Conservation (phyloP, 2,329 filamentous ascomycete genomes). For the Colletotrichum sp. region DNA sequence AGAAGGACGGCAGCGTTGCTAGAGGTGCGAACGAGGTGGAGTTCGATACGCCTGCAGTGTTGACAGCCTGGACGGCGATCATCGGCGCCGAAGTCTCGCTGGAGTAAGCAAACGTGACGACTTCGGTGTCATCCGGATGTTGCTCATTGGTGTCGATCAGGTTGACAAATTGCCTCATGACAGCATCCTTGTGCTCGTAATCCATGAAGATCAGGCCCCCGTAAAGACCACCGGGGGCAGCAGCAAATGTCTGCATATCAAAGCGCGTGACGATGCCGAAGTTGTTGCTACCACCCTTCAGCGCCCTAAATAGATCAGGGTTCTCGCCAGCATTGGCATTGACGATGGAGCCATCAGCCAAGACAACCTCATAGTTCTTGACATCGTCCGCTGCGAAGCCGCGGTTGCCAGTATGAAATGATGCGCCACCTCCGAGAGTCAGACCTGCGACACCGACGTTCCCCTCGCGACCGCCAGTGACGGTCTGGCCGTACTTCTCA, state of each 20-base stretch:
- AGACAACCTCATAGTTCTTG: constrained; percentile 47
- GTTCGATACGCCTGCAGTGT: not conserved
- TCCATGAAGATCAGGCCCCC: not conserved
- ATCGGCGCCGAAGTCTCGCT: not conserved
- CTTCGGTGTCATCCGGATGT: not conserved
- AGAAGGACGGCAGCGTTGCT: not conserved
- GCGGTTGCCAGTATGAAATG: constrained; percentile 7
- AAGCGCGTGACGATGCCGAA: constrained; percentile 45
- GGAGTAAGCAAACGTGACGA: not conserved
- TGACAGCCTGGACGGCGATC: not conserved
- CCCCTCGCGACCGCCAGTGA: not conserved
- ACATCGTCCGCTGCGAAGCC: constrained; percentile 46
- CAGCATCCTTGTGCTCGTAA: not conserved
- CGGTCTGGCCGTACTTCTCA: not conserved
- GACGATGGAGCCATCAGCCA: constrained; percentile 45
- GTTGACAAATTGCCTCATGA: not conserved
- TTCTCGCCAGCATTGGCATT: constrained; percentile 39
- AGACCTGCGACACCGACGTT: constrained; percentile 29
- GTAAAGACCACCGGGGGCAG: not conserved
- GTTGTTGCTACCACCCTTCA: constrained; percentile 54
- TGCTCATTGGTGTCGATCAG: not conserved
- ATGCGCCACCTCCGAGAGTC: constrained; percentile 32
- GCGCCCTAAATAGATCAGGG: constrained; percentile 48
- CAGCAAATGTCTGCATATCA: constrained; percentile 19
- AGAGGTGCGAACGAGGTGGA: not conserved